Percentiles rank a stretch among this genome's conserved stretches.
phyloP scores from a whole-genome alignment of 306 rosid species.

The Albizia julibrissin region DNA sequence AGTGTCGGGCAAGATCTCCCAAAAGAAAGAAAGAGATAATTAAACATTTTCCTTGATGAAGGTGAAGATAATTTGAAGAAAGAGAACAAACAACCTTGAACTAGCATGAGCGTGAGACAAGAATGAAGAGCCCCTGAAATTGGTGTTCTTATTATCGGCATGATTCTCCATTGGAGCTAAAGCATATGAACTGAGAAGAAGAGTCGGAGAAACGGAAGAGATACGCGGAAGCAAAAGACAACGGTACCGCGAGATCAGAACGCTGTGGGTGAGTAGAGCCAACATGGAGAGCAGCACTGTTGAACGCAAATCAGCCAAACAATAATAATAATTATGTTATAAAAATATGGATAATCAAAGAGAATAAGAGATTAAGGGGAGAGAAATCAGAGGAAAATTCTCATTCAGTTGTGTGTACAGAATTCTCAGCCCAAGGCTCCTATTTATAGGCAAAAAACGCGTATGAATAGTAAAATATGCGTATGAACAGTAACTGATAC shows the following conservation, averaged over 20 bases:
- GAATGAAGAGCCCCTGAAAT: conserved; percentile 34
- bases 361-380: no score
- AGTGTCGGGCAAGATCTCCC: background rate
- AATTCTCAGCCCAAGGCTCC: no score
- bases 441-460: no score
- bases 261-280: conserved; percentile 35
- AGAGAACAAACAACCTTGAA: conserved; percentile 38
- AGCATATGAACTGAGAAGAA: background rate
- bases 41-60: background rate
- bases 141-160: conserved; percentile 7
- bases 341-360: no score
- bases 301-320: background rate
- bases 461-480: no score
- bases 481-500: no score
- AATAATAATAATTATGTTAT: no score
- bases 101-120: conserved; percentile 47
- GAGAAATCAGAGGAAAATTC: no score
- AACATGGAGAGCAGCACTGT: conserved; percentile 32
- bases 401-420: no score
- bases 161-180: conserved; percentile 42
- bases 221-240: conserved; percentile 46
- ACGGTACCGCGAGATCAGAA: conserved; percentile 47
- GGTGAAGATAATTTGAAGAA: background rate
- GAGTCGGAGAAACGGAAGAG: conserved; percentile 18
- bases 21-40: background rate